Conservation (phyloP, 805 yeast species). For the Pichia gijzeniarum region DNA sequence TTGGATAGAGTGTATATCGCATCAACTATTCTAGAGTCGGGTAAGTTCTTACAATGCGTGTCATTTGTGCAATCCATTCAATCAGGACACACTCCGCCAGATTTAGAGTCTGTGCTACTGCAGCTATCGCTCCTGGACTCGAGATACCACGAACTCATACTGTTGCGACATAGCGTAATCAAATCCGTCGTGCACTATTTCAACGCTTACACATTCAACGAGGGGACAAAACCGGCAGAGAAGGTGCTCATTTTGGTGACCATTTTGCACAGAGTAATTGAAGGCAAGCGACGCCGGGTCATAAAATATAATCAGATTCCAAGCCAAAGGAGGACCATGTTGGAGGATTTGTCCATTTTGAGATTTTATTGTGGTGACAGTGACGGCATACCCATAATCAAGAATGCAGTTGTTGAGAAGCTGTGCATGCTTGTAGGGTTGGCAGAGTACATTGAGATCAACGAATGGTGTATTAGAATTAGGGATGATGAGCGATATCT, state of each 20-base stretch:
- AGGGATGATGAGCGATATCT: not conserved
- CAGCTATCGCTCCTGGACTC: conserved; percentile 20
- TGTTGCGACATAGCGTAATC: conserved; percentile 5
- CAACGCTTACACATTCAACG: not conserved
- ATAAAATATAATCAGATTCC: not conserved
- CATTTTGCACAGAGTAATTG: not conserved
- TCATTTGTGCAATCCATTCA: not conserved
- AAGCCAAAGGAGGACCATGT: not conserved
- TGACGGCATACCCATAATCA: not conserved
- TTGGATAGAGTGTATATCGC: conserved; percentile 16
- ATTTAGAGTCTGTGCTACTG: conserved; percentile 15
- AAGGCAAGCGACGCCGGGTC: not conserved
- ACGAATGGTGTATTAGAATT: conserved; percentile 6
- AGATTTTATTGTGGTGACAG: conserved; percentile 15
- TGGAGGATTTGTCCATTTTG: conserved; percentile 11
- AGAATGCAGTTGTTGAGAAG: conserved; percentile 10
- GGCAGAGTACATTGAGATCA: not conserved
- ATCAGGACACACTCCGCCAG: conserved; percentile 2
- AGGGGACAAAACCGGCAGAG: conserved; percentile 1
- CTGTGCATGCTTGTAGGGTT: conserved; percentile 3
- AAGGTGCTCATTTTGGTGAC: conserved; percentile 3
- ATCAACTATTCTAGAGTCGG: conserved; percentile 16
- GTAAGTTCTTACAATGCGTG: not conserved
- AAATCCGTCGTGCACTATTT: not conserved
- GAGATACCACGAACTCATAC: conserved; percentile 19